Percentiles rank a stretch among this genome's conserved stretches.
Evolutionary conservation across 2,329 filamentous ascomycete species (phyloP).

Genomic region (Helotiales sp.): DNA sequence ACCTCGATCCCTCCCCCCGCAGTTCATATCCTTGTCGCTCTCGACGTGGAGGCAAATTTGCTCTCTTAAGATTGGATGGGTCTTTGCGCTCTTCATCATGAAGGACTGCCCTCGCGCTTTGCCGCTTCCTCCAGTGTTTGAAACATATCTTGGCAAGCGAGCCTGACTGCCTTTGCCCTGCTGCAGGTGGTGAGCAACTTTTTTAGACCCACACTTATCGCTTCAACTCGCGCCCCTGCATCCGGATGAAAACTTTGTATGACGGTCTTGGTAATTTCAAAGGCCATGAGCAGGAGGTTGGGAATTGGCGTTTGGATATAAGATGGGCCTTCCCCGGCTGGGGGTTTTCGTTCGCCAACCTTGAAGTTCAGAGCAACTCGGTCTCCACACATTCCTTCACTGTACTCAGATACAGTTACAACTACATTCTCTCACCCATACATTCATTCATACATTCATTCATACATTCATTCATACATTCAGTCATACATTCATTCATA

Average conservation of each 20-base stretch:
- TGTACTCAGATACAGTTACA: constrained; percentile 1
- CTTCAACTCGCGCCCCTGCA: constrained; percentile 5
- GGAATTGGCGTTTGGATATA: constrained; percentile 4
- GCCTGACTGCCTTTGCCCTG: not conserved
- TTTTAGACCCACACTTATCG: constrained; percentile 3
- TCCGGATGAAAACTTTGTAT: not conserved
- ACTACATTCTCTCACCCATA: not conserved
- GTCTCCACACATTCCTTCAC: constrained; percentile 10
- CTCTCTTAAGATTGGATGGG: constrained; percentile 8
- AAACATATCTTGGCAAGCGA: constrained; percentile 10
- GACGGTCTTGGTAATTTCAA: constrained; percentile 1
- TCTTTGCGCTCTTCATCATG: not conserved
- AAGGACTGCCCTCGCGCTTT: constrained; percentile 12
- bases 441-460: constrained; percentile 14
- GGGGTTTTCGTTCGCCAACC: not conserved
- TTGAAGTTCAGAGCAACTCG: constrained; percentile 9
- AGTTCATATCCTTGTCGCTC: not conserved
- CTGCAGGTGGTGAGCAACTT: not conserved
- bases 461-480: constrained; percentile 6
- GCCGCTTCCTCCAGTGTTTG: constrained; percentile 12
- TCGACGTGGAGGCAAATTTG: not conserved
- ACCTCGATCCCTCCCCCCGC: not conserved
- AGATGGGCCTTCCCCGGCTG: not conserved
- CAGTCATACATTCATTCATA: constrained; percentile 13
- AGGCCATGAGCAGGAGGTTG: not conserved